phyloP scores from a whole-genome alignment of 352 stramenopile genomes.

The Pythium dissotocum region DNA sequence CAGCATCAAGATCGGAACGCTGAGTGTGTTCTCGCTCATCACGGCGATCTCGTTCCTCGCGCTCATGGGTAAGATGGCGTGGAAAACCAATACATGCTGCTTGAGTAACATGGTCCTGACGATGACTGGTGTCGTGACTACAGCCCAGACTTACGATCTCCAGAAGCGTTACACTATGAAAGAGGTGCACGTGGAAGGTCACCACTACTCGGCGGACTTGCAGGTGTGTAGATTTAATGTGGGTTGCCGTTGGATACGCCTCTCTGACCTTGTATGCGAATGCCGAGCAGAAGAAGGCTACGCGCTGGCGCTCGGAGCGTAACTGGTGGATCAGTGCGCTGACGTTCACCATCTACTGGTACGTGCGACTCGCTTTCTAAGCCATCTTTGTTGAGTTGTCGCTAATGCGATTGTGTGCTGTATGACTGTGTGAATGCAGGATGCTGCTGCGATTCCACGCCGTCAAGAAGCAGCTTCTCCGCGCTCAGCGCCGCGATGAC shows the following conservation, averaged over 20 bases:
- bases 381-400: neutral
- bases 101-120: neutral
- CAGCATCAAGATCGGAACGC: conserved; percentile 68
- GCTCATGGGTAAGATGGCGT: conserved; percentile 29
- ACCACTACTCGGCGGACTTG: conserved; percentile 77
- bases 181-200: conserved; percentile 28
- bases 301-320: conserved; percentile 70
- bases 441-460: conserved; percentile 83
- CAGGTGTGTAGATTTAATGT: conserved; percentile 35
- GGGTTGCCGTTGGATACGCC: neutral
- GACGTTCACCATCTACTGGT: conserved; percentile 87
- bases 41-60: conserved; percentile 74
- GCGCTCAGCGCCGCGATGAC: conserved; percentile 63
- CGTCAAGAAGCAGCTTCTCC: conserved; percentile 77
- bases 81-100: neutral
- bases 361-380: conserved; percentile 8
- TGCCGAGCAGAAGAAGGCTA: conserved; percentile 60
- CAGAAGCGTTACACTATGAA: conserved; percentile 69
- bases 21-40: conserved; percentile 77
- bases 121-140: neutral
- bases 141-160: conserved; percentile 76
- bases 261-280: neutral
- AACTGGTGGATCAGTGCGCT: conserved; percentile 89
- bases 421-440: conserved; percentile 34
- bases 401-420: conserved; percentile 7